These are phyloP conservation scores for Brettanomyces naardenensis DNA, from an alignment of 805 yeast genomes.

Conservation along the genomic window DNA sequence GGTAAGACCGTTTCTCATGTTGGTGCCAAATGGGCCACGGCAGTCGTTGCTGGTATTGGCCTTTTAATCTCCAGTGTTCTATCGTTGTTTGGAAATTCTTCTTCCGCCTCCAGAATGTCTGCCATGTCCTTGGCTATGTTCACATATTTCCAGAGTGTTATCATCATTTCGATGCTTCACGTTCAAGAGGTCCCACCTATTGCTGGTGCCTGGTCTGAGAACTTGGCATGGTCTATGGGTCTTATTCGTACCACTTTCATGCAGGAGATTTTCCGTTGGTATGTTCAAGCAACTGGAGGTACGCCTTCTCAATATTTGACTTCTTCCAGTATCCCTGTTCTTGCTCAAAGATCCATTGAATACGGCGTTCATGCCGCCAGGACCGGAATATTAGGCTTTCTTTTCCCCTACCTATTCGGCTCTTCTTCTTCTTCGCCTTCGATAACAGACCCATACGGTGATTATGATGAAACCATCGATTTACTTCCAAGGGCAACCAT, in stretches of 20 bases:
- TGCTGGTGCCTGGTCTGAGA: conserved; percentile 87
- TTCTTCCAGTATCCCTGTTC: conserved; percentile 52
- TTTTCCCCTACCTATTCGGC: conserved; percentile 7
- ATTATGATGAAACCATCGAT: not conserved
- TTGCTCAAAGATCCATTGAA: conserved; percentile 62
- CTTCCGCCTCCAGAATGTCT: conserved; percentile 82
- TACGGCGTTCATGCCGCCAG: conserved; percentile 8
- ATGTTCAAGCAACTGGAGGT: conserved; percentile 85
- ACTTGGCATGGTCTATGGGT: conserved; percentile 94
- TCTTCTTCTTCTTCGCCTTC: conserved; percentile 12
- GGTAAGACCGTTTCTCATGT: conserved; percentile 75
- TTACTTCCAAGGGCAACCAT: not conserved
- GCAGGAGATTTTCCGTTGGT: conserved; percentile 84
- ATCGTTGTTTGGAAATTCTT: conserved; percentile 78
- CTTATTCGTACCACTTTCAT: conserved; percentile 68
- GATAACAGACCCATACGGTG: conserved; percentile 4
- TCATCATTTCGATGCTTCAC: conserved; percentile 74
- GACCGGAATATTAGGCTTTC: conserved; percentile 10
- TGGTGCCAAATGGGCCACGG: conserved; percentile 90
- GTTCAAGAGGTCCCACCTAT: conserved; percentile 87
- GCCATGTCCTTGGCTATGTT: conserved; percentile 82
- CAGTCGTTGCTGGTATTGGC: conserved; percentile 85
- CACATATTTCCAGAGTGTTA: conserved; percentile 83
- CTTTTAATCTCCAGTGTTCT: conserved; percentile 72
- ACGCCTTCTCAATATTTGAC: conserved; percentile 62